These are phyloP conservation scores for Melampsora larici-populina DNA, from an alignment of 1,284 basidiomycete genomes.

Conservation along the genomic window DNA sequence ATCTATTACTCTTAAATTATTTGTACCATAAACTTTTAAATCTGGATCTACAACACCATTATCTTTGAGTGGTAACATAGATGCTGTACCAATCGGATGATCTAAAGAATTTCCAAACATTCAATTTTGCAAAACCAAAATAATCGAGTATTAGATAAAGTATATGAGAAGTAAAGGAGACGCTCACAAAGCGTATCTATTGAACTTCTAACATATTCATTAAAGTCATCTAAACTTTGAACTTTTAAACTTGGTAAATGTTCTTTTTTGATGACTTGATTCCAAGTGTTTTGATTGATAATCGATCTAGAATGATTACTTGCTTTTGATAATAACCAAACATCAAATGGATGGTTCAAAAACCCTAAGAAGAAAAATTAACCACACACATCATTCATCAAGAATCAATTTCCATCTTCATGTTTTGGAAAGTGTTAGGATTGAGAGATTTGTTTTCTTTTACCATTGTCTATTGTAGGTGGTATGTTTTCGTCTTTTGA, in stretches of 20 bases:
- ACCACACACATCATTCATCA: no score
- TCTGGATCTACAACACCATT: conserved; percentile 72
- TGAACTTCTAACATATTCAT: conserved; percentile 10
- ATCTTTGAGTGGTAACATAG: conserved; percentile 70
- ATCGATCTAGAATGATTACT: no score
- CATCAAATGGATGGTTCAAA: no score
- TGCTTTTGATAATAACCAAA: no score
- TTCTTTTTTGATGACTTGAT: conserved; percentile 20
- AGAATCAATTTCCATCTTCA: no score
- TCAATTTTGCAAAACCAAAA: background rate
- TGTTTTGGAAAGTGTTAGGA: no score
- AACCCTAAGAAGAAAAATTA: no score
- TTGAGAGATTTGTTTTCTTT: no score
- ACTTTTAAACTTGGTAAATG: conserved; percentile 22
- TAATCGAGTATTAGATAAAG: no score
- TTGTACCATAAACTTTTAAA: conserved; percentile 69
- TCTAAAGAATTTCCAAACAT: background rate
- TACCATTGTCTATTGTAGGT: no score
- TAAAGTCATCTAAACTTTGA: conserved; percentile 12
- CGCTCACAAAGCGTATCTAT: background rate
- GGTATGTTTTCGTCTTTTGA: no score
- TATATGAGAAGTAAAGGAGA: background rate
- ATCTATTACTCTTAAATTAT: conserved; percentile 61
- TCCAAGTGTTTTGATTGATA: no score
- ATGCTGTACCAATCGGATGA: conserved; percentile 57